Evolutionary conservation across 192 early-diverging fungal species (phyloP), one percentile per base, ranked within the genome.

Genomic region (Dissophora globulifera): DNA sequence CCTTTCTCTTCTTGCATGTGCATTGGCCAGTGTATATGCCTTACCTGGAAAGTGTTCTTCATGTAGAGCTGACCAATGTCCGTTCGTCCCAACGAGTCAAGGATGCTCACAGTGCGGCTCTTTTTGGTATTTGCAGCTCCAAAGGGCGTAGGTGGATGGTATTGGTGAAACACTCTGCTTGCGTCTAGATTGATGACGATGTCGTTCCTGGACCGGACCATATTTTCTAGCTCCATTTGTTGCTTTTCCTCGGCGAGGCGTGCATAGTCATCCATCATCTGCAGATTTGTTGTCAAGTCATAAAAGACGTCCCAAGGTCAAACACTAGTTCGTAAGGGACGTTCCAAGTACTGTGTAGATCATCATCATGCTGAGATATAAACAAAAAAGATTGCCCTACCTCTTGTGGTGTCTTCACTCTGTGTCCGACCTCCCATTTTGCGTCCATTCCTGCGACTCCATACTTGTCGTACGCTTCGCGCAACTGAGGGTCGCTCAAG

Each of bases 381-480:
- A 22, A 20, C 8, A 29, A 35, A 19, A 23, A 15, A 52, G n/a
- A 51, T 50, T 45, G 31, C 31, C 30, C 43, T 78, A 83, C 86
- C 82, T 88, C 90, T 48, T 88, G 83, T 16, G 86, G 80, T 15
- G 93, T 87, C 54, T 91, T 91, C 38, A 89, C 65, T 35, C 82
- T 86, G 43, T 85, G 81, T 6, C 92, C 92, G 8, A 94, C 80
- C 15, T 88, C 86, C 70, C 75, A 82, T 41, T 66, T 80, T 15
- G 82, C 61, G 22, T 56, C 74, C 43, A 96, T 68, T 50, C 95
- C 96, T 67, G 92, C 87, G 55, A 95, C 94, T 10, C 96, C 95
- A 46, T 93, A 93, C 40, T 86, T 84, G 78, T 99, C 98, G 80
- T 98, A 99, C 35, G 93, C 87, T 7, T 89, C 87, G 19, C 96